Evolutionary conservation across 2,329 filamentous ascomycete genomes (phyloP).

Genomic region (Pezicula carpinea): DNA sequence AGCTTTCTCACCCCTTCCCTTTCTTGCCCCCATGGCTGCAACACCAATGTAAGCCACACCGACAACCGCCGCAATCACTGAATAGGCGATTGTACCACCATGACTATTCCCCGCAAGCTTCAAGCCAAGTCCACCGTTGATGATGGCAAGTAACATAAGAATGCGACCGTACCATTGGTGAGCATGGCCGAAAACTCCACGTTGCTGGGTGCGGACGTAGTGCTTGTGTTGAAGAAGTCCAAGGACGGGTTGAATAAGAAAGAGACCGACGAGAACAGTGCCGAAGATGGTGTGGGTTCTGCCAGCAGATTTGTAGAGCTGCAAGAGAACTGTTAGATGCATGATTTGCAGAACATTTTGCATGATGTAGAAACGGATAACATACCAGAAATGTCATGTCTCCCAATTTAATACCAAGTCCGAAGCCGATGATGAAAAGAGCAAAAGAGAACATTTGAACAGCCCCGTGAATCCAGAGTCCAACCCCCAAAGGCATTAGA

Average conservation of each 20-base stretch:
- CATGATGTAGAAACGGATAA: conserved; percentile 12
- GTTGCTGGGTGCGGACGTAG: conserved; percentile 42
- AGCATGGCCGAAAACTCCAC: conserved; percentile 47
- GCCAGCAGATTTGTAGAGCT: conserved; percentile 41
- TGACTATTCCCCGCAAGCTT: conserved; percentile 38
- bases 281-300: conserved; percentile 53
- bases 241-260: conserved; percentile 54
- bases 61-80: conserved; percentile 48
- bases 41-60: conserved; percentile 39
- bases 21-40: conserved; percentile 10
- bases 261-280: conserved; percentile 46
- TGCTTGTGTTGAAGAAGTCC: conserved; percentile 54
- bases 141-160: conserved; percentile 52
- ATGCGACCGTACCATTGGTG: conserved; percentile 61
- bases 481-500: conserved; percentile 54
- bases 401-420: conserved; percentile 47
- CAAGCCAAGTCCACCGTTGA: conserved; percentile 62
- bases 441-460: conserved; percentile 51
- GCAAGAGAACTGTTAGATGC: conserved; percentile 11
- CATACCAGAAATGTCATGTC: conserved; percentile 38
- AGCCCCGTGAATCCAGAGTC: conserved; percentile 44
- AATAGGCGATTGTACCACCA: conserved; percentile 47
- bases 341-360: neutral
- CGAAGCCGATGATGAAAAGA: conserved; percentile 57
- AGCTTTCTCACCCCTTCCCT: conserved; percentile 2